Percentiles rank a stretch among this genome's conserved stretches.
phyloP scores from a whole-genome alignment of 208 protist genomes.

The Porcisia deanei region DNA sequence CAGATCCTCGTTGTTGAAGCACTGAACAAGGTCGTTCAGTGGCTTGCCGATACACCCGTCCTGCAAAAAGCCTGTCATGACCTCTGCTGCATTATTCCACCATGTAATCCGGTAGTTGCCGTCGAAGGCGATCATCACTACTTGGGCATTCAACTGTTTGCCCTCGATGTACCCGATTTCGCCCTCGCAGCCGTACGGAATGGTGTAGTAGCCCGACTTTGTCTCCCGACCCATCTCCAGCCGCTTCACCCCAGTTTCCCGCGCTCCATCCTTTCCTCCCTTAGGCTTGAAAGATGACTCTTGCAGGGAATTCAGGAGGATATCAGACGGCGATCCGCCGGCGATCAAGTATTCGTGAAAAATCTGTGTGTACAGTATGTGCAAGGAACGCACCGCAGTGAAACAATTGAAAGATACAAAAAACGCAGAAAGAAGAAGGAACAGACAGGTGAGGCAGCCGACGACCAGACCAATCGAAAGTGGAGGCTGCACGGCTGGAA shows the following conservation, averaged over 20 bases:
- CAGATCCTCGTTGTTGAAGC: constrained; percentile 52
- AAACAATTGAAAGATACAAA: constrained; percentile 49
- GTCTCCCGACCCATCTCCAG: constrained; percentile 52
- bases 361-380: constrained; percentile 54
- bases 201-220: constrained; percentile 75
- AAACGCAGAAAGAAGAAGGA: constrained; percentile 46
- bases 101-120: constrained; percentile 76
- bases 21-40: constrained; percentile 76
- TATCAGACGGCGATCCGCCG: constrained; percentile 32
- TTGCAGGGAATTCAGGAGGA: constrained; percentile 26
- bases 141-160: constrained; percentile 77
- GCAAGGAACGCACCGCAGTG: constrained; percentile 41
- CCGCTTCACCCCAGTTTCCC: constrained; percentile 16
- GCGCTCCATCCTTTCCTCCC: constrained; percentile 25
- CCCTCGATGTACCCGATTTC: constrained; percentile 85
- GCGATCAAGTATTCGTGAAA: constrained; percentile 53
- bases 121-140: constrained; percentile 91
- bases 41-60: constrained; percentile 84
- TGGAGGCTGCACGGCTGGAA: constrained; percentile 51
- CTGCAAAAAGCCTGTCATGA: constrained; percentile 86
- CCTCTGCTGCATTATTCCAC: constrained; percentile 87
- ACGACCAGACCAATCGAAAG: constrained; percentile 40
- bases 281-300: constrained; percentile 15
- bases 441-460: constrained; percentile 43
- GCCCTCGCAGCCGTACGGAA: constrained; percentile 57